A percentile compares a stretch with the other conserved stretches of the same genome.
Evolutionary conservation across 768 basidiomycete genomes (phyloP).

Genomic region (Mycena vulgaris): DNA sequence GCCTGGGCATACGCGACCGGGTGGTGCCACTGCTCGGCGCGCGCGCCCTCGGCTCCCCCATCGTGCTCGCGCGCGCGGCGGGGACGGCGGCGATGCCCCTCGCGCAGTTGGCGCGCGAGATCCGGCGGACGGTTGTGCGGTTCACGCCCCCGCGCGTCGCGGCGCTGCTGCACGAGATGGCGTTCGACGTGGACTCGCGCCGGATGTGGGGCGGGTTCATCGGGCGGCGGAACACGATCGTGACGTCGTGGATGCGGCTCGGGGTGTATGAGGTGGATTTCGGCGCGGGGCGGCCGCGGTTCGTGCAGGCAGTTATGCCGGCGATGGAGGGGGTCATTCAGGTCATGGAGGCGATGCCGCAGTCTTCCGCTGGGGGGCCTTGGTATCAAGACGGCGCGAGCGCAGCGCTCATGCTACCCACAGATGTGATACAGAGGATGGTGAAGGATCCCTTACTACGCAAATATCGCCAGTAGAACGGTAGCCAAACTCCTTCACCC

Average conservation of each 20-base stretch:
- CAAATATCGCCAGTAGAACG: constrained; percentile 34
- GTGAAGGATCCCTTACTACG: constrained; percentile 45
- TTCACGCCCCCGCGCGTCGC: constrained; percentile 46
- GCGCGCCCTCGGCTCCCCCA: constrained; percentile 52
- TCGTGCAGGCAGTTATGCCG: constrained; percentile 52
- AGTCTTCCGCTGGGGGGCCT: constrained; percentile 6
- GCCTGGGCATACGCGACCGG: constrained; percentile 45
- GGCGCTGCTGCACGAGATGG: constrained; percentile 53
- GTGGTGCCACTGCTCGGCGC: constrained; percentile 43
- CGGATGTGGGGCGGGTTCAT: constrained; percentile 54
- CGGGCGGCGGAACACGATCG: constrained; percentile 49
- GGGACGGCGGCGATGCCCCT: constrained; percentile 32
- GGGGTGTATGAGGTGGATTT: constrained; percentile 54
- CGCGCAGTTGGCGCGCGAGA: constrained; percentile 42
- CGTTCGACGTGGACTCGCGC: constrained; percentile 48
- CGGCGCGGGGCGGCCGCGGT: constrained; percentile 45
- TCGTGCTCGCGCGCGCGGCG: constrained; percentile 47
- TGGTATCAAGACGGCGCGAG: constrained; percentile 46
- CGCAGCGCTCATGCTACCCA: constrained; percentile 42
- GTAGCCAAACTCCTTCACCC: too few species aligned
- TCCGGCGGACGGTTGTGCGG: constrained; percentile 44
- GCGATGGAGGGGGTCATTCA: constrained; percentile 52
- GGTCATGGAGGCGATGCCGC: constrained; percentile 46
- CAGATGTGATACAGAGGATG: constrained; percentile 42
- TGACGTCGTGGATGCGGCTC: constrained; percentile 53